Conservation (phyloP, 2,329 filamentous ascomycete species). For the Dactylellina parvicollis region DNA sequence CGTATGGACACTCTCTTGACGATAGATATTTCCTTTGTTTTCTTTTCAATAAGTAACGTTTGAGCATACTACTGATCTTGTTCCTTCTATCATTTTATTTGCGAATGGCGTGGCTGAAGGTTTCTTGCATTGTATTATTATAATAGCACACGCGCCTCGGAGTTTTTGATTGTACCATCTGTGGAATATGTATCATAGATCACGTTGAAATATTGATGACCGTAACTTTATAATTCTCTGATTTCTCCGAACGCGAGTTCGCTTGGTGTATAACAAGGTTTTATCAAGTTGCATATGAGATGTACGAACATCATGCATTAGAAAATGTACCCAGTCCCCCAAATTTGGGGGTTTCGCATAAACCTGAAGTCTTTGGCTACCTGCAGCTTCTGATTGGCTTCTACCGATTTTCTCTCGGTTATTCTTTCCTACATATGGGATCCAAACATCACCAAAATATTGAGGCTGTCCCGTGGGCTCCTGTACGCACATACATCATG, state of each 20-base stretch:
- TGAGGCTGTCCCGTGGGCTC: too few species aligned
- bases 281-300: too few species aligned
- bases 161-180: neutral
- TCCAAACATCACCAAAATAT: too few species aligned
- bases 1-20: constrained; percentile 24
- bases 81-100: neutral
- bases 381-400: neutral
- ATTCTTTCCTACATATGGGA: neutral
- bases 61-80: neutral
- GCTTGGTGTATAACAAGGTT: too few species aligned
- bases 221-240: neutral
- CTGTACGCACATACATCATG: too few species aligned
- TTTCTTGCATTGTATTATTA: neutral
- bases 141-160: constrained; percentile 1
- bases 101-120: constrained; percentile 6
- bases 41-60: constrained; percentile 8
- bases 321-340: too few species aligned
- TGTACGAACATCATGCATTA: too few species aligned
- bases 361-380: neutral
- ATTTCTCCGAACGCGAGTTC: too few species aligned
- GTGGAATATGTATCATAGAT: constrained; percentile 1
- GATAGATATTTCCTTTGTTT: constrained; percentile 28
- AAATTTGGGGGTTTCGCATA: too few species aligned
- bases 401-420: constrained; percentile 11
- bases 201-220: neutral